These are phyloP conservation scores for Skeletonema tropicum DNA, from an alignment of 108 stramenopile genomes.

Conservation along the genomic window DNA sequence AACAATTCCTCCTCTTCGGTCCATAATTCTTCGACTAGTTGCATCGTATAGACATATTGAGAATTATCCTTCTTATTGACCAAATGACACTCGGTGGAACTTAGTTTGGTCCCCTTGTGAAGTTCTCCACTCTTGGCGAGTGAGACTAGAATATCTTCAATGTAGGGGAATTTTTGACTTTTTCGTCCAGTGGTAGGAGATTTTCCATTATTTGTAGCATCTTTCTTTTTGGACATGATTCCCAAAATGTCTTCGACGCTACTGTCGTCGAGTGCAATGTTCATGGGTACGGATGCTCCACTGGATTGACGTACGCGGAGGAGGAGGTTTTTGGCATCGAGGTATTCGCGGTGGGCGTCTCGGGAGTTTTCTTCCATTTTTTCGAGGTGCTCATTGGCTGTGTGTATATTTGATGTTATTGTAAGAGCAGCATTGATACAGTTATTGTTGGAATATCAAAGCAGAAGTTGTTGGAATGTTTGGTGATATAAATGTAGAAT, in stretches of 20 bases:
- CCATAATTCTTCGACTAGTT: slow-evolving; percentile 39
- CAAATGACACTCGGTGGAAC: slow-evolving; percentile 4
- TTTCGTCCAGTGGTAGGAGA: slow-evolving; percentile 5
- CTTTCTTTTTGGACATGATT: slow-evolving; percentile 5
- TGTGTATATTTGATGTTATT: neutral
- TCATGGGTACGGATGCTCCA: neutral
- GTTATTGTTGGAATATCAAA: too few relatives aligned
- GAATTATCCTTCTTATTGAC: slow-evolving; percentile 14
- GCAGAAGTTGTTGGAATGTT: too few relatives aligned
- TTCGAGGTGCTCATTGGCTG: slow-evolving; percentile 41
- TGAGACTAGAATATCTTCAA: slow-evolving; percentile 25
- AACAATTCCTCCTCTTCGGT: slow-evolving; percentile 48
- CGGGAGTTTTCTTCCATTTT: slow-evolving; percentile 24
- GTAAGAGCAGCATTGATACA: too few relatives aligned
- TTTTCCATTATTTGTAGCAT: neutral
- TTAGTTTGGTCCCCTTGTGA: slow-evolving; percentile 19
- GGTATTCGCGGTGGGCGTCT: slow-evolving; percentile 34
- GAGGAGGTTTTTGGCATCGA: slow-evolving; percentile 36
- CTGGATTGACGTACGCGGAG: slow-evolving; percentile 13
- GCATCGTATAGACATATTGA: slow-evolving; percentile 30
- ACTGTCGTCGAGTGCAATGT: neutral
- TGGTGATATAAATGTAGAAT: too few relatives aligned
- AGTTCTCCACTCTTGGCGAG: slow-evolving; percentile 26
- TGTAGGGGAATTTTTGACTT: slow-evolving; percentile 21
- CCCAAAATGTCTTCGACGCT: slow-evolving; percentile 14